Percentiles rank a stretch among this genome's conserved stretches.
These are phyloP conservation scores for Scortechinia acanthostroma DNA, from an alignment of 2,329 filamentous ascomycete species.

Conservation along the genomic window DNA sequence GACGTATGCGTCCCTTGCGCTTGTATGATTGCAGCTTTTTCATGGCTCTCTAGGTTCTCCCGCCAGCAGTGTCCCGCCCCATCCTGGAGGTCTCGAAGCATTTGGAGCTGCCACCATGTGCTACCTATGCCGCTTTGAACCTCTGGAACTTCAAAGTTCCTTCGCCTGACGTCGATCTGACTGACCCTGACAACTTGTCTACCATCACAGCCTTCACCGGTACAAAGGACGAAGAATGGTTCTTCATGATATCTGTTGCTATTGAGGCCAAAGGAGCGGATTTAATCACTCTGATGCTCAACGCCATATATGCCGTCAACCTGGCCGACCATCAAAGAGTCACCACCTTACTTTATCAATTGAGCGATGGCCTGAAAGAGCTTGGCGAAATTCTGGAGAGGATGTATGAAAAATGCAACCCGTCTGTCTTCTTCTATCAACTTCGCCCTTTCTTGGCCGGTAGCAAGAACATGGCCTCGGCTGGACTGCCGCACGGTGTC, in stretches of 20 bases:
- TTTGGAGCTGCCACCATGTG: conserved; percentile 76
- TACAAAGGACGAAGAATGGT: conserved; percentile 87
- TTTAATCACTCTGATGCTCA: conserved; percentile 71
- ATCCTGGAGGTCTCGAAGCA: conserved; percentile 65
- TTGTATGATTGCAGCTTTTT: background rate
- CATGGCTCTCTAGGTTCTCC: conserved; percentile 43
- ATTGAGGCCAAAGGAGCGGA: conserved; percentile 77
- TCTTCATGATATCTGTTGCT: conserved; percentile 80
- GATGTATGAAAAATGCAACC: conserved; percentile 87
- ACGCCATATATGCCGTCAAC: conserved; percentile 65
- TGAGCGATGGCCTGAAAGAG: conserved; percentile 62
- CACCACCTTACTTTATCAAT: conserved; percentile 51
- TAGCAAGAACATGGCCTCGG: conserved; percentile 83
- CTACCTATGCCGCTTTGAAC: conserved; percentile 81
- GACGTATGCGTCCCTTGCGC: conserved; percentile 42
- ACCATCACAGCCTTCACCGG: conserved; percentile 80
- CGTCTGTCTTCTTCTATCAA: conserved; percentile 79
- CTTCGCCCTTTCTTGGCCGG: conserved; percentile 86
- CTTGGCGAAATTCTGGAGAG: conserved; percentile 63
- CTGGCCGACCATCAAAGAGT: conserved; percentile 52
- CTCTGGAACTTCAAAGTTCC: conserved; percentile 79
- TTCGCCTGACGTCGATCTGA: conserved; percentile 41
- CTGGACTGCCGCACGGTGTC: conserved; percentile 75
- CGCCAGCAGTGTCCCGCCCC: conserved; percentile 70
- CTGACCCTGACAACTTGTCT: conserved; percentile 61